These are phyloP conservation scores for Aspergillus versicolor DNA, from an alignment of 2,329 filamentous ascomycete species.

Conservation along the genomic window DNA sequence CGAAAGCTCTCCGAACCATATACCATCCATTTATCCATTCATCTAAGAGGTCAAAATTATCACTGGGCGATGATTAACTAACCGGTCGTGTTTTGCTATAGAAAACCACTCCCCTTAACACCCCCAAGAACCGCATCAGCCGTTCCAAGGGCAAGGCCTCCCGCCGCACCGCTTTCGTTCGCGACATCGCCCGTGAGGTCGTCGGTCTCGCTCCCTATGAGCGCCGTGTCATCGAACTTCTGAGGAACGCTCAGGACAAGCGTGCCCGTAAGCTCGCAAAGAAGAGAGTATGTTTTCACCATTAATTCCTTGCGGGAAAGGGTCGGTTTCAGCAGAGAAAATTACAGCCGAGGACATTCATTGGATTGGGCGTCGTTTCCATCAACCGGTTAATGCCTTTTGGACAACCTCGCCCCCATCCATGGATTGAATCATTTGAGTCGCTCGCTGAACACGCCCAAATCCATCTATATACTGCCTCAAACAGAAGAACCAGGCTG, in stretches of 20 bases:
- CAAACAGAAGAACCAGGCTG: conserved; percentile 11
- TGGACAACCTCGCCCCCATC: background rate
- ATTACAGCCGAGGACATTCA: background rate
- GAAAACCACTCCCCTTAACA: conserved; percentile 76
- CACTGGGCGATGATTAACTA: background rate
- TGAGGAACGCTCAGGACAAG: conserved; percentile 99
- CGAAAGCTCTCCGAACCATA: background rate
- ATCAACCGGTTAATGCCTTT: background rate
- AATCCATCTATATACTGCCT: background rate
- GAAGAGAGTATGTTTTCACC: conserved; percentile 77
- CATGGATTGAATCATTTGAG: background rate
- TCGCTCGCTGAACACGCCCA: background rate
- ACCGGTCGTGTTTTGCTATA: conserved; percentile 52
- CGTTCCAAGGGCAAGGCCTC: conserved; percentile 92
- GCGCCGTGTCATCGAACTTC: conserved; percentile 97
- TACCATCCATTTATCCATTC: background rate
- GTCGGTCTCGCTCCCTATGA: conserved; percentile 93
- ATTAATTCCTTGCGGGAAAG: background rate
- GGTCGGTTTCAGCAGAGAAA: background rate
- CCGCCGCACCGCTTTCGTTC: conserved; percentile 95
- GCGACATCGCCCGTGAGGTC: conserved; percentile 98
- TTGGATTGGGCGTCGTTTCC: background rate
- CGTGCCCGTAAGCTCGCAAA: conserved; percentile 98
- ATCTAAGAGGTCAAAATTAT: background rate
- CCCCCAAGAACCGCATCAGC: conserved; percentile 74